Percentiles rank a stretch among this genome's conserved stretches.
Conservation (phyloP, 441 rosid genomes). For the Metrosideros polymorpha region DNA sequence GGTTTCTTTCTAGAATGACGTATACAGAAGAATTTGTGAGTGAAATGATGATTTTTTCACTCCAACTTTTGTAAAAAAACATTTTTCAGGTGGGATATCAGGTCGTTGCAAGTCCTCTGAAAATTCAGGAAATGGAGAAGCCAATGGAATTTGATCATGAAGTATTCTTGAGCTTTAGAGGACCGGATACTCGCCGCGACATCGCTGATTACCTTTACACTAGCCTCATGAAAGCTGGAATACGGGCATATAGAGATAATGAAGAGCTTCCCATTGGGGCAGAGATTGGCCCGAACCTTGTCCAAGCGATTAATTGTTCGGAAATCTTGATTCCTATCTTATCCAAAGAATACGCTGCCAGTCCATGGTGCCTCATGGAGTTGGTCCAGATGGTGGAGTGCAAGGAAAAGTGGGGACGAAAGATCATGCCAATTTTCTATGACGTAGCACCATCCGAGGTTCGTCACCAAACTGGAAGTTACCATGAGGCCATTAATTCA, state of each 20-base stretch:
- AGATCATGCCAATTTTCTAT: background rate
- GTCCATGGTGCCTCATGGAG: background rate
- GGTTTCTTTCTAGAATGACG: background rate
- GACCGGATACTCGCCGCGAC: fast-evolving
- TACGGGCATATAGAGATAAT: background rate
- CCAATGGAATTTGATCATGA: background rate
- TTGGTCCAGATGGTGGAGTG: background rate
- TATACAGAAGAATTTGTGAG: background rate
- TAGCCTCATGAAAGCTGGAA: background rate
- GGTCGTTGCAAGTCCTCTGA: fast-evolving
- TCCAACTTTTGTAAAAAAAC: background rate
- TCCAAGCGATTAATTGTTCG: background rate
- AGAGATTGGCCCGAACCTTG: background rate
- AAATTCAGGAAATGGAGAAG: background rate
- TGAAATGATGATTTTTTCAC: background rate
- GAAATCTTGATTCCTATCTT: background rate
- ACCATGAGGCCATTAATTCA: background rate
- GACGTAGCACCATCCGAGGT: background rate
- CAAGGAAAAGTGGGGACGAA: background rate
- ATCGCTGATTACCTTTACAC: background rate
- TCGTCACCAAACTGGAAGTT: background rate
- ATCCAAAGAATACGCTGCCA: fast-evolving
- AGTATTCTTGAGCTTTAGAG: background rate
- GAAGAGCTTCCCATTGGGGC: background rate
- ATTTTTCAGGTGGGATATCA: background rate